Evolutionary conservation across 257 asterid genomes (phyloP).

Genomic region (Coffea eugenioides): DNA sequence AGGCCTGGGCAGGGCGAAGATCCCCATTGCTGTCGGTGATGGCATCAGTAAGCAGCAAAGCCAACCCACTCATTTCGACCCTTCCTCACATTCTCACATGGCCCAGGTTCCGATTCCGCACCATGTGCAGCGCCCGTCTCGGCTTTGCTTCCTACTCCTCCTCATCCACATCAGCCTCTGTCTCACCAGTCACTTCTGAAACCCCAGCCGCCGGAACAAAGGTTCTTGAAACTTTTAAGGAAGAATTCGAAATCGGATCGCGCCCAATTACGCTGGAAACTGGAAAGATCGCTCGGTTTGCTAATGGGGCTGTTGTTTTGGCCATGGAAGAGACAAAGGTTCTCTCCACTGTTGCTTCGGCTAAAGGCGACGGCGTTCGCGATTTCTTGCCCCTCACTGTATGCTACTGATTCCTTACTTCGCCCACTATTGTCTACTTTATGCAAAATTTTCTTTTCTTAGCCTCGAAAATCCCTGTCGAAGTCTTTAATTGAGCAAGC

Average conservation of each 20-base stretch:
- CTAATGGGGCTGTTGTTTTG: constrained; percentile 81
- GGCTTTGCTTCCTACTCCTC: constrained; percentile 32
- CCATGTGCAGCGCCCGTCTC: constrained; percentile 63
- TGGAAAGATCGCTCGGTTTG: constrained; percentile 86
- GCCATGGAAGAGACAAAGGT: constrained; percentile 91
- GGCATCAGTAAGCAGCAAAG: constrained; percentile 60
- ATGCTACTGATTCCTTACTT: constrained; percentile 18
- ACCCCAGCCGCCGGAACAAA: constrained; percentile 48
- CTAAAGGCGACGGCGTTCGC: constrained; percentile 69
- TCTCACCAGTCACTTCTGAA: constrained; percentile 42
- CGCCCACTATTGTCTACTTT: background rate
- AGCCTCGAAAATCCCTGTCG: background rate
- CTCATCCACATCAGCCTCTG: constrained; percentile 30
- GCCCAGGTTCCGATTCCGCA: constrained; percentile 56
- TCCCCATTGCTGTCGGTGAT: constrained; percentile 34
- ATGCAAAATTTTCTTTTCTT: background rate
- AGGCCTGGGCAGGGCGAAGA: constrained; percentile 2
- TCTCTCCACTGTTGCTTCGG: constrained; percentile 76
- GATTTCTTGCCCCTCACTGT: constrained; percentile 95
- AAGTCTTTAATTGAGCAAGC: background rate
- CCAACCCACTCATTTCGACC: constrained; percentile 61
- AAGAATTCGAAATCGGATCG: constrained; percentile 82
- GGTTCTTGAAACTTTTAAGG: constrained; percentile 68
- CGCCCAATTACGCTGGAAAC: constrained; percentile 64
- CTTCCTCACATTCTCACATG: constrained; percentile 53